Base-by-base conservation (phyloP, 306 rosid species). In the Bauhinia variegata region DNA sequence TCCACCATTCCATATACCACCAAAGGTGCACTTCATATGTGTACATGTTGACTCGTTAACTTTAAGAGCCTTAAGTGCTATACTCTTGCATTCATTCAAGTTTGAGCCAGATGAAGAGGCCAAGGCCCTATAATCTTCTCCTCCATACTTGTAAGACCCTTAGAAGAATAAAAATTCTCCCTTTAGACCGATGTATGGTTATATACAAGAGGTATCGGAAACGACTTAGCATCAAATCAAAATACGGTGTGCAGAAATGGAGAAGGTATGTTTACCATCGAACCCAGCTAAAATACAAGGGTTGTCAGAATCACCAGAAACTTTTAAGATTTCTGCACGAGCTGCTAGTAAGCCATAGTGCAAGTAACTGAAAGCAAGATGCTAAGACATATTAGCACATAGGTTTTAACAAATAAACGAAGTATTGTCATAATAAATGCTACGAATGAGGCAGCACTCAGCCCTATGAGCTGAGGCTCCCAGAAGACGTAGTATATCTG, bases 1-100 rank as follows among this genome's bases (percentile, higher is more conserved):
- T 61, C 99, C 99, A 54, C 99, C 99, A 50, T 90, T 95, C 99
- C 99, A 95, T 39, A 90, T 78, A 38, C 99, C 99, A 41, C 95
- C 92, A 73, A 95, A 95, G 53, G 99, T 95, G 82, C 99, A 95
- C 82, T 86, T 88, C 97, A 86, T 88, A 80, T 95, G 91, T 33
- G 83, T 78, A 71, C 99, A 95, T 7, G 86, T 60, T 8, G 84
- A 80, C 74, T 83, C 96, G 10, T 84, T 95, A 47, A 75, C 85
- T 76, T 79, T 93, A 71, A 93, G 97, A 74, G 97, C 96, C 83
- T 85, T 79, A 8, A 54, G 54, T 44, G 86, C 86, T 16, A 83
- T 10, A 17, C 82, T 83, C 79, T 77, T 88, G 84, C 99, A 95
- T 62, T 82, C 92, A 15, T 81, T 78, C 60, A 95, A 60, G 81